A percentile compares a stretch with the other conserved stretches of the same genome.
phyloP scores from a whole-genome alignment of 2,329 filamentous ascomycete species.

The Zymoseptoria pseudotritici region DNA sequence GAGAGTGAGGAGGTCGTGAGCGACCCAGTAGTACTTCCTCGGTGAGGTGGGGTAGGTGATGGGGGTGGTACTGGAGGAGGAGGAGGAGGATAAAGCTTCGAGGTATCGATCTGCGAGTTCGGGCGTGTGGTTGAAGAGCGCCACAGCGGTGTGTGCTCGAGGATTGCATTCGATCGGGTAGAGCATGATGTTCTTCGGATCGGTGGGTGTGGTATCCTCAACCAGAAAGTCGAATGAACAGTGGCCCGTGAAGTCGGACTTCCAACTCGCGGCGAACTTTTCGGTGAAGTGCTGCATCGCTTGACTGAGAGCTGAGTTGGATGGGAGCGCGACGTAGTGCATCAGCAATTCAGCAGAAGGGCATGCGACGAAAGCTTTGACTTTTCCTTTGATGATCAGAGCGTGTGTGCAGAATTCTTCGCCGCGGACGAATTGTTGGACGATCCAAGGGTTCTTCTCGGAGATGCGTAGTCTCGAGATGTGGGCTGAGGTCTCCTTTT shows the following conservation, averaged over 20 bases:
- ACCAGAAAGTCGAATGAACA: slow-evolving; percentile 66
- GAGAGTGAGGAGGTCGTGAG: slow-evolving; percentile 53
- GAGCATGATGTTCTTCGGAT: slow-evolving; percentile 33
- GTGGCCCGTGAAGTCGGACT: slow-evolving; percentile 56
- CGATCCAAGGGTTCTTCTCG: slow-evolving; percentile 51
- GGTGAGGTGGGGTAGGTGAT: slow-evolving; percentile 17
- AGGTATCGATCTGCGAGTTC: slow-evolving; percentile 49
- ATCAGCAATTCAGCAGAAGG: slow-evolving; percentile 56
- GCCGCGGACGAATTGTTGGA: slow-evolving; percentile 61
- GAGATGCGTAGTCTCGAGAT: slow-evolving; percentile 51
- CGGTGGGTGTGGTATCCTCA: slow-evolving; percentile 29
- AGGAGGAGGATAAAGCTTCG: slow-evolving; percentile 34
- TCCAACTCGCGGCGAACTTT: slow-evolving; percentile 46
- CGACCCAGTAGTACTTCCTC: slow-evolving; percentile 55
- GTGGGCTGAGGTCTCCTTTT: slow-evolving; percentile 48
- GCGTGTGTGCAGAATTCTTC: slow-evolving; percentile 66
- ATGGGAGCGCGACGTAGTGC: slow-evolving; percentile 56
- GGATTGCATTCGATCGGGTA: slow-evolving; percentile 68
- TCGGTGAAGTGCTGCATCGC: slow-evolving; percentile 61
- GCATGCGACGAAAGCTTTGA: slow-evolving; percentile 62
- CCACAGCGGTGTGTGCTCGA: slow-evolving; percentile 59
- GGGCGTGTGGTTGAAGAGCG: slow-evolving; percentile 47
- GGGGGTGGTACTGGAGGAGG: slow-evolving; percentile 10
- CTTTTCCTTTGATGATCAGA: slow-evolving; percentile 56
- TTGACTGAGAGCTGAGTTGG: slow-evolving; percentile 46